Conservation (phyloP, 306 rosid genomes). For the Lotus japonicus region DNA sequence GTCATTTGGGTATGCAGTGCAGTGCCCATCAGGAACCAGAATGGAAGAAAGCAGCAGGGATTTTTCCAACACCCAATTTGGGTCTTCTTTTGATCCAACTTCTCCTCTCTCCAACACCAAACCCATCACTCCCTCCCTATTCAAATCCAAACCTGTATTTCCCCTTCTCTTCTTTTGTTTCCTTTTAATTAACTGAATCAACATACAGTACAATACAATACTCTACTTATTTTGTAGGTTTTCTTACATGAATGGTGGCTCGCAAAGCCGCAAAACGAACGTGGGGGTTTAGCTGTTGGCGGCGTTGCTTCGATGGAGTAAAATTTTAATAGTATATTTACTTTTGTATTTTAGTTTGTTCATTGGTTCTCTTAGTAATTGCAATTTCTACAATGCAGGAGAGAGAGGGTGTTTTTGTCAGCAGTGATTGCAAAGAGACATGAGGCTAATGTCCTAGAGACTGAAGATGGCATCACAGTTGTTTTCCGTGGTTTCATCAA, state of each 20-base stretch:
- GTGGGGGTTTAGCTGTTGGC: conserved; percentile 31
- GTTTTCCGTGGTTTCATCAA: conserved; percentile 26
- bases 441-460: conserved; percentile 31
- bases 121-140: background rate
- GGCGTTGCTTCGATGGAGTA: conserved; percentile 31
- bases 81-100: background rate
- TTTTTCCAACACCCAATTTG: background rate
- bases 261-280: conserved; percentile 2
- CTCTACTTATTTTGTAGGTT: conserved; percentile 1
- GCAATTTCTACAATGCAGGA: conserved; percentile 6
- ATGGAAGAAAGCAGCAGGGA: background rate
- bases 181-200: background rate
- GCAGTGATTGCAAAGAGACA: conserved; percentile 25
- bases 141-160: conserved; percentile 3
- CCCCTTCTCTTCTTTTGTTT: background rate
- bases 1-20: too few relatives aligned
- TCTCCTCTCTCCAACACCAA: background rate
- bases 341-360: background rate
- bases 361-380: background rate
- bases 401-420: conserved; percentile 22
- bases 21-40: background rate
- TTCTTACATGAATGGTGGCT: conserved; percentile 41
- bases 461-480: conserved; percentile 25
- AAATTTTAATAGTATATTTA: background rate
- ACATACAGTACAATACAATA: too few relatives aligned